Evolutionary conservation across 2,329 filamentous ascomycete species (phyloP).

Genomic region (Colletotrichum aenigma): DNA sequence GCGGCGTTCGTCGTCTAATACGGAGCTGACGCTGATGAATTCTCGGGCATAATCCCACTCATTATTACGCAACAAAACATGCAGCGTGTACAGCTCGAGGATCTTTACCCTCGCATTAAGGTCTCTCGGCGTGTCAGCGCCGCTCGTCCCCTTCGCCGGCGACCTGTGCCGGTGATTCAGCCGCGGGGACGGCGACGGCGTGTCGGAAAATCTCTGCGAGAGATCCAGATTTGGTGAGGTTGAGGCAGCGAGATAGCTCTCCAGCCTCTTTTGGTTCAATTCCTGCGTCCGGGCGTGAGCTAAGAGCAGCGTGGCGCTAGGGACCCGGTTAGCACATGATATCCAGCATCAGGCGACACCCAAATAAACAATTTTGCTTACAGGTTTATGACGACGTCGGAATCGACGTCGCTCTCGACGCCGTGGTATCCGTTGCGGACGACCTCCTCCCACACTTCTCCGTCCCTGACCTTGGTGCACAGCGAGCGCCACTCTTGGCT

Average conservation of each 20-base stretch:
- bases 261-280: conserved; percentile 85
- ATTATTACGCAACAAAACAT: conserved; percentile 89
- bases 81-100: conserved; percentile 91
- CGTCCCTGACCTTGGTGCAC: conserved; percentile 84
- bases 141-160: conserved; percentile 56
- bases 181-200: conserved; percentile 38
- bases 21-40: conserved; percentile 85
- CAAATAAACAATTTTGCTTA: conserved; percentile 43
- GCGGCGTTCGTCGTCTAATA: conserved; percentile 89
- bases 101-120: conserved; percentile 87
- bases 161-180: conserved; percentile 45
- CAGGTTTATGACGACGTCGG: conserved; percentile 92
- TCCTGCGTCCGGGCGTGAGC: conserved; percentile 86
- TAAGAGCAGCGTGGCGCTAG: conserved; percentile 84
- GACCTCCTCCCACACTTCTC: conserved; percentile 93
- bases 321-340: conserved; percentile 17
- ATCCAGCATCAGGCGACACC: not conserved
- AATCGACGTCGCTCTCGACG: conserved; percentile 87
- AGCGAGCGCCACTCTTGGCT: conserved; percentile 83
- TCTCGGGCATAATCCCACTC: conserved; percentile 96
- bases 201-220: conserved; percentile 62
- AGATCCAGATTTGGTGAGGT: conserved; percentile 76
- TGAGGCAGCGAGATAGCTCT: conserved; percentile 84
- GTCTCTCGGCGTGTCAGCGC: conserved; percentile 83
- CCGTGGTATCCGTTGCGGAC: conserved; percentile 87